Evolutionary conservation across 345 rosid genomes (phyloP).

Genomic region (Linum usitatissimum): DNA sequence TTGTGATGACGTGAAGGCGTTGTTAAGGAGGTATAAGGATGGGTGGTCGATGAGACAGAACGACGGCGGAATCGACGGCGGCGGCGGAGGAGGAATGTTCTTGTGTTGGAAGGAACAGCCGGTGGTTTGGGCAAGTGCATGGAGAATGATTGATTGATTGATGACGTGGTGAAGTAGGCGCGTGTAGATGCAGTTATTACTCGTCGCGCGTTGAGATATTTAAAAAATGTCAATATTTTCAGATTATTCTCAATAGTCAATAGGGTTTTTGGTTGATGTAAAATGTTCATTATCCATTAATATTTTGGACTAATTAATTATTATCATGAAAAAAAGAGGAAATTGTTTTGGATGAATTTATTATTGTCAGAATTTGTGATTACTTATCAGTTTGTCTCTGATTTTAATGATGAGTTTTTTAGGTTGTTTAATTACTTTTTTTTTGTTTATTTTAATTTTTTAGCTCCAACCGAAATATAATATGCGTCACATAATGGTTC

Average conservation of each 20-base stretch:
- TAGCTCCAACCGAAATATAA: no score
- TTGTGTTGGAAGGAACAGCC: slow-evolving; percentile 88
- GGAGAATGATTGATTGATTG: slow-evolving; percentile 31
- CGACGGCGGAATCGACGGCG: slow-evolving; percentile 27
- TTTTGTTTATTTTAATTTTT: not conserved
- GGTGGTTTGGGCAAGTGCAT: slow-evolving; percentile 95
- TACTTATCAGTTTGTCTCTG: slow-evolving; percentile 16
- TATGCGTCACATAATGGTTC: no score
- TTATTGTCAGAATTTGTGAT: slow-evolving; percentile 6
- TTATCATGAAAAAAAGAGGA: not conserved
- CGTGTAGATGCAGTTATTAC: slow-evolving; percentile 33
- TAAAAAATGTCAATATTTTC: not conserved
- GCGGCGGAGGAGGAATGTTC: slow-evolving; percentile 71
- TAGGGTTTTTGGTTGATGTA: slow-evolving; percentile 16
- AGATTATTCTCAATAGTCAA: not conserved
- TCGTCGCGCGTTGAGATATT: slow-evolving; percentile 18
- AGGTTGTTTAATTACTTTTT: no score
- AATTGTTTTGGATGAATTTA: slow-evolving; percentile 18
- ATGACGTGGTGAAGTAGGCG: slow-evolving; percentile 17
- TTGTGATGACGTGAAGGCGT: slow-evolving; percentile 76
- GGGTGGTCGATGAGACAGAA: slow-evolving; percentile 78
- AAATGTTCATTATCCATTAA: no score
- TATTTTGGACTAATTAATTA: not conserved
- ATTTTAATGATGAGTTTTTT: slow-evolving; percentile 6
- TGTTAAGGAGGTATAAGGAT: slow-evolving; percentile 87